phyloP scores from a whole-genome alignment of 2,329 filamentous ascomycete species.

The Biscogniauxia mediterranea region DNA sequence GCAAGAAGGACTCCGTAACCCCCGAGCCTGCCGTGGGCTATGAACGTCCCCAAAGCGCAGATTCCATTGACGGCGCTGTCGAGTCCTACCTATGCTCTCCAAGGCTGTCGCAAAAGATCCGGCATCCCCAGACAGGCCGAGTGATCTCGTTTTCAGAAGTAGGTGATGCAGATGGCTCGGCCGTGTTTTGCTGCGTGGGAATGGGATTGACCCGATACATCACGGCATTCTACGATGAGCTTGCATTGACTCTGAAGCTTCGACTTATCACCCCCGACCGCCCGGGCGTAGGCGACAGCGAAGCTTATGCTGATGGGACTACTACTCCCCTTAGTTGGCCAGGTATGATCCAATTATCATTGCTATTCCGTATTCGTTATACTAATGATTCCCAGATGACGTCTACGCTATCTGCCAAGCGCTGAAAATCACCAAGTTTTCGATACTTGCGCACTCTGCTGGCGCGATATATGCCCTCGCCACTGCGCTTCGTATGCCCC shows the following conservation, averaged over 20 bases:
- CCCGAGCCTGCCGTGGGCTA: constrained; percentile 52
- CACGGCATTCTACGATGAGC: constrained; percentile 94
- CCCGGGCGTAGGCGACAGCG: constrained; percentile 90
- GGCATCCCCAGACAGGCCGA: constrained; percentile 80
- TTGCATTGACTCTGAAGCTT: constrained; percentile 83
- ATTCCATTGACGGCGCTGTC: constrained; percentile 87
- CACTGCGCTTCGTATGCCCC: constrained; percentile 91
- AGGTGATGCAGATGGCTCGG: constrained; percentile 85
- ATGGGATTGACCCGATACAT: constrained; percentile 97
- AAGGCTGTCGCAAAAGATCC: constrained; percentile 82
- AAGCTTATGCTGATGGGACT: constrained; percentile 76
- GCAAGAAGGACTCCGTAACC: constrained; percentile 28
- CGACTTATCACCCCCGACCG: constrained; percentile 91
- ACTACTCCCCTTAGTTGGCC: constrained; percentile 92
- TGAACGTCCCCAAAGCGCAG: constrained; percentile 73
- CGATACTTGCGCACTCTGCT: constrained; percentile 91
- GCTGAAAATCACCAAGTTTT: constrained; percentile 92
- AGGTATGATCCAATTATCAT: constrained; percentile 53
- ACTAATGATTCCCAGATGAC: constrained; percentile 55
- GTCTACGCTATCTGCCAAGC: constrained; percentile 91
- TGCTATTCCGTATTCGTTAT: background rate
- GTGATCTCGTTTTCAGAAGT: constrained; percentile 96
- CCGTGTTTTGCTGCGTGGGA: constrained; percentile 93
- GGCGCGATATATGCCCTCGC: constrained; percentile 97
- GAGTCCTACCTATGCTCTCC: constrained; percentile 80